Evolutionary conservation across 2,329 filamentous ascomycete genomes (phyloP).

Genomic region (Pyrenophora graminea): DNA sequence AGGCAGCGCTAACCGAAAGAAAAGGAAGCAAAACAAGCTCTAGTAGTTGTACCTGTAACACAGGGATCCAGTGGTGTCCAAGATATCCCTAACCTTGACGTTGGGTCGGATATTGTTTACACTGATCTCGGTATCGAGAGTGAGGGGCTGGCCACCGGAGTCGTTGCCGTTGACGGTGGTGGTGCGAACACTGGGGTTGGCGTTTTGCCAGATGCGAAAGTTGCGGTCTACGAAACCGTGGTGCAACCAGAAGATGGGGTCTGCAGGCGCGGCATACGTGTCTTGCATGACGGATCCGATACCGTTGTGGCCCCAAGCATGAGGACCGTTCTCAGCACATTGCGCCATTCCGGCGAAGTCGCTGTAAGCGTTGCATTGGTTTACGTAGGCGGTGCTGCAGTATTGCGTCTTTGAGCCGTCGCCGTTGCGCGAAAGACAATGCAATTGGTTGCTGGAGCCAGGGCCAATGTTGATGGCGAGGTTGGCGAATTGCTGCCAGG

Average conservation of each 20-base stretch:
- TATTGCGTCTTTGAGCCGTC: slow-evolving; percentile 32
- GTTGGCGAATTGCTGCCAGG: slow-evolving; percentile 37
- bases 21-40: slow-evolving; percentile 1
- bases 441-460: slow-evolving; percentile 28
- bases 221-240: slow-evolving; percentile 56
- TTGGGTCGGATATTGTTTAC: slow-evolving; percentile 34
- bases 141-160: slow-evolving; percentile 24
- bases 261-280: slow-evolving; percentile 38
- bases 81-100: slow-evolving; percentile 36
- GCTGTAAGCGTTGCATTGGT: slow-evolving; percentile 31
- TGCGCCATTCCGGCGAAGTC: slow-evolving; percentile 36
- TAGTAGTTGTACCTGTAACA: slow-evolving; percentile 47
- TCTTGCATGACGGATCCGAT: slow-evolving; percentile 44
- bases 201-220: slow-evolving; percentile 57
- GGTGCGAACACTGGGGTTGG: slow-evolving; percentile 23
- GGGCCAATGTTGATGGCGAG: slow-evolving; percentile 39
- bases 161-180: slow-evolving; percentile 49
- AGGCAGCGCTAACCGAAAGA: background rate
- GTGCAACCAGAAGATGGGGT: slow-evolving; percentile 55
- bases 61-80: slow-evolving; percentile 34
- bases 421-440: slow-evolving; percentile 41
- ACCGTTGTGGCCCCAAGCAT: slow-evolving; percentile 45
- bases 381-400: slow-evolving; percentile 33
- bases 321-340: slow-evolving; percentile 37
- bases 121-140: slow-evolving; percentile 33